These are phyloP conservation scores for Rehmannia glutinosa DNA, from an alignment of 257 asterid genomes.

Conservation along the genomic window DNA sequence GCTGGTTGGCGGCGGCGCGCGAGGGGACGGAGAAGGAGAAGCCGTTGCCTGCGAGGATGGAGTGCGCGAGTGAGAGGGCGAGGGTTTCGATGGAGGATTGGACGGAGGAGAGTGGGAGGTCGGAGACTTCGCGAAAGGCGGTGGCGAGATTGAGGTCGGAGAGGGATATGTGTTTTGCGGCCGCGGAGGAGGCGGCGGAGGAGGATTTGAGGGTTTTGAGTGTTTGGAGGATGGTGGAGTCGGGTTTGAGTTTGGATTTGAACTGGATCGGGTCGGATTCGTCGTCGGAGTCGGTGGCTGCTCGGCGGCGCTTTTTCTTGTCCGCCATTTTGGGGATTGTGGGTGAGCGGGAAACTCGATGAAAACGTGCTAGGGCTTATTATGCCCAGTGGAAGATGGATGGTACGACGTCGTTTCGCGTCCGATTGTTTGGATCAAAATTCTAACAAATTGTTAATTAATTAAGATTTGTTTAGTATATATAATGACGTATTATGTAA, in stretches of 20 bases:
- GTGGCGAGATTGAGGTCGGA: constrained; percentile 66
- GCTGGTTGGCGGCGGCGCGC: constrained; percentile 80
- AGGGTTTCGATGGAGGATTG: constrained; percentile 59
- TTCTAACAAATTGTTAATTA: no score
- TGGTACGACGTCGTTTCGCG: constrained; percentile 16
- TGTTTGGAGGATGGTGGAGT: constrained; percentile 50
- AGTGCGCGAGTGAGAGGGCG: constrained; percentile 57
- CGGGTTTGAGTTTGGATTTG: constrained; percentile 64
- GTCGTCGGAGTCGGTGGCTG: constrained; percentile 31
- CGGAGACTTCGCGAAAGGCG: constrained; percentile 74
- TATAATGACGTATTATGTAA: no score
- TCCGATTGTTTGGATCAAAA: not conserved
- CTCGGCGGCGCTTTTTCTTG: constrained; percentile 75
- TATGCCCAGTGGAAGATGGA: not conserved
- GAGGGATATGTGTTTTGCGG: constrained; percentile 47
- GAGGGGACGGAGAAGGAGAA: constrained; percentile 79
- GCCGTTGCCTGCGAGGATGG: constrained; percentile 73
- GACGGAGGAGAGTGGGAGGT: constrained; percentile 68
- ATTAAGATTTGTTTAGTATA: no score
- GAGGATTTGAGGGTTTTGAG: constrained; percentile 44
- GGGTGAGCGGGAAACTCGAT: constrained; percentile 38
- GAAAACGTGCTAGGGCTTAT: constrained; percentile 10
- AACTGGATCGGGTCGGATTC: constrained; percentile 49
- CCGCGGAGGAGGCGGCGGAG: constrained; percentile 38
- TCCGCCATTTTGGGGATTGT: constrained; percentile 45